A percentile compares a stretch with the other conserved stretches of the same genome.
Conservation (phyloP, 768 basidiomycete species). For the Podaxis sp. region DNA sequence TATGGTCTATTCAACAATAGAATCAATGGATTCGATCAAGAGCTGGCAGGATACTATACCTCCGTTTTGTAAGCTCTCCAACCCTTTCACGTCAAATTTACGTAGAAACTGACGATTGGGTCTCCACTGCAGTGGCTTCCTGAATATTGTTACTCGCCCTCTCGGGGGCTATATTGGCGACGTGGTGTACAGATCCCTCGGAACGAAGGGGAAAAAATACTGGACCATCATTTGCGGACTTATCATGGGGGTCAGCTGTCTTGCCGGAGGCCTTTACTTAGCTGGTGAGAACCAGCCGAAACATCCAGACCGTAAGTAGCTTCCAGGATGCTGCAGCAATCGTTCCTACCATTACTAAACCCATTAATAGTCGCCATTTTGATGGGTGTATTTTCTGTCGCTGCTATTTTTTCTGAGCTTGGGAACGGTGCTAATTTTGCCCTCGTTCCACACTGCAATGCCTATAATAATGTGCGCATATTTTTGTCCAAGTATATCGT, state of each 20-base stretch:
- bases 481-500: background rate
- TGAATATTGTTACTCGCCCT: conserved; percentile 53
- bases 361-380: background rate
- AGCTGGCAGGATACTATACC: conserved; percentile 52
- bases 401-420: conserved; percentile 18
- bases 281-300: conserved; percentile 33
- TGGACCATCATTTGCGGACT: conserved; percentile 43
- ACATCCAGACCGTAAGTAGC: conserved; percentile 42
- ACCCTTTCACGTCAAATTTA: conserved; percentile 22
- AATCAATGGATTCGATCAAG: conserved; percentile 41
- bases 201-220: conserved; percentile 49
- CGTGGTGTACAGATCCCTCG: conserved; percentile 39
- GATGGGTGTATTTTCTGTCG: conserved; percentile 1
- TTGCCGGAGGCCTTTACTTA: conserved; percentile 50
- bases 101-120: background rate
- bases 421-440: conserved; percentile 20
- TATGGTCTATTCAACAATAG: conserved; percentile 35
- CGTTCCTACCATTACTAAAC: background rate
- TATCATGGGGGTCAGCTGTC: conserved; percentile 40
- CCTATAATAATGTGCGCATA: conserved; percentile 17
- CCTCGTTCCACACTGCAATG: conserved; percentile 18
- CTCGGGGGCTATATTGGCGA: conserved; percentile 51
- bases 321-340: conserved; percentile 16
- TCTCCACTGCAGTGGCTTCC: conserved; percentile 34
- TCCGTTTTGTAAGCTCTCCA: conserved; percentile 26